Conservation (phyloP, 306 rosid genomes). For the Lupinus albus region DNA sequence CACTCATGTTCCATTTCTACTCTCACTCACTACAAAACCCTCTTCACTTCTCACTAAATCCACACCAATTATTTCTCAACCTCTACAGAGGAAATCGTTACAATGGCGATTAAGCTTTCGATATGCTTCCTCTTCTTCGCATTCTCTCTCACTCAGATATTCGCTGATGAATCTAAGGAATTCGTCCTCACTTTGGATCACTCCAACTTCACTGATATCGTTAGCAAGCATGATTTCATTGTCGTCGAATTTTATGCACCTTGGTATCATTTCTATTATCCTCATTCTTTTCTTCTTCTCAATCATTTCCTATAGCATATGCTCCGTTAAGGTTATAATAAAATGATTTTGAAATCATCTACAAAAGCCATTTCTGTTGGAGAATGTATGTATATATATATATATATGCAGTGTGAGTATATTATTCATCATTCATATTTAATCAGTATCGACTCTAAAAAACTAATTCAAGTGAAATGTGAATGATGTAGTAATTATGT, state of each 20-base stretch:
- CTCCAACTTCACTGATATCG: conserved; percentile 73
- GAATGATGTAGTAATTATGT: too few species aligned
- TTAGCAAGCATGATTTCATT: conserved; percentile 77
- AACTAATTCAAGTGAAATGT: too few species aligned
- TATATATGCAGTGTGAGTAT: too few species aligned
- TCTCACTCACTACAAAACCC: background rate
- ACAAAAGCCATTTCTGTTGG: too few species aligned
- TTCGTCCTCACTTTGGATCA: conserved; percentile 80
- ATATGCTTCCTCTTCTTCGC: conserved; percentile 37
- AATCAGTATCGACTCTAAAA: too few species aligned
- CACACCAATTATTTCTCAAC: background rate
- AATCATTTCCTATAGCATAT: background rate
- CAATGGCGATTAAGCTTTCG: conserved; percentile 63
- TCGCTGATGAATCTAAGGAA: conserved; percentile 68
- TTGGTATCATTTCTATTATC: conserved; percentile 49
- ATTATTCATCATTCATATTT: too few species aligned
- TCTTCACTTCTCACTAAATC: background rate
- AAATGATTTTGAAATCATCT: too few species aligned
- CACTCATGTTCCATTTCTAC: conserved; percentile 37
- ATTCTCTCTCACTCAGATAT: conserved; percentile 46
- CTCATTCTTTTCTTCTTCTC: background rate
- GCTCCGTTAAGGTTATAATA: too few species aligned
- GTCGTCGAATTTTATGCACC: conserved; percentile 97
- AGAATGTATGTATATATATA: too few species aligned
- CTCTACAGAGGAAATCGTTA: background rate